phyloP scores from a whole-genome alignment of 2,329 filamentous ascomycete genomes.

The Madurella mycetomatis region DNA sequence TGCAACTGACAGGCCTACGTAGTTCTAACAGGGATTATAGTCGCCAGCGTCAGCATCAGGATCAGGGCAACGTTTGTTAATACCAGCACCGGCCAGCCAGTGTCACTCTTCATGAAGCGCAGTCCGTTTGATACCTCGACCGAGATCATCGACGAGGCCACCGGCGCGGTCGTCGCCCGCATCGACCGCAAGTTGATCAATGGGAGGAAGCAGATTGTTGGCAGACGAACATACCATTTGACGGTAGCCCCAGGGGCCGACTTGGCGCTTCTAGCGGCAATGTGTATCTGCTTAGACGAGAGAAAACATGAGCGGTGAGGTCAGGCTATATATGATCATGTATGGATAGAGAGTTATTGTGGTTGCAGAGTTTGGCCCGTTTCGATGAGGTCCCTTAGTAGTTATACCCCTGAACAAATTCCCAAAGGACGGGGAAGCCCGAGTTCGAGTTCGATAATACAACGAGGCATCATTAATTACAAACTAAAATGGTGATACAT shows the following conservation, averaged over 20 bases:
- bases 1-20: not conserved
- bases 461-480: too few relatives aligned
- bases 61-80: slow-evolving; percentile 54
- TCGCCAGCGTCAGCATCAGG: slow-evolving; percentile 52
- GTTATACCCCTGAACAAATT: too few relatives aligned
- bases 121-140: slow-evolving; percentile 56
- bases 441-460: too few relatives aligned
- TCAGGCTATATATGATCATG: slow-evolving; percentile 5
- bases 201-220: slow-evolving; percentile 52
- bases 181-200: slow-evolving; percentile 58
- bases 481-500: too few relatives aligned
- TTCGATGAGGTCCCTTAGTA: too few relatives aligned
- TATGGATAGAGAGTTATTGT: not conserved
- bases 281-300: slow-evolving; percentile 67
- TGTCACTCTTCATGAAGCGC: slow-evolving; percentile 55
- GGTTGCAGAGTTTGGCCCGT: not conserved
- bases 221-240: slow-evolving; percentile 62
- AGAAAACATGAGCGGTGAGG: slow-evolving; percentile 47
- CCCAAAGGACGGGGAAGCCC: too few relatives aligned
- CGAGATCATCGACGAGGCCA: slow-evolving; percentile 51
- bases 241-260: slow-evolving; percentile 62
- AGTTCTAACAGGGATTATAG: slow-evolving; percentile 30
- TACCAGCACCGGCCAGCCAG: slow-evolving; percentile 33
- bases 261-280: slow-evolving; percentile 58
- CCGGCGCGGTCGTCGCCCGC: slow-evolving; percentile 48